Percentiles rank a stretch among this genome's conserved stretches.
Conservation (phyloP, 2,329 filamentous ascomycete species). For the Colletotrichum viniferum region DNA sequence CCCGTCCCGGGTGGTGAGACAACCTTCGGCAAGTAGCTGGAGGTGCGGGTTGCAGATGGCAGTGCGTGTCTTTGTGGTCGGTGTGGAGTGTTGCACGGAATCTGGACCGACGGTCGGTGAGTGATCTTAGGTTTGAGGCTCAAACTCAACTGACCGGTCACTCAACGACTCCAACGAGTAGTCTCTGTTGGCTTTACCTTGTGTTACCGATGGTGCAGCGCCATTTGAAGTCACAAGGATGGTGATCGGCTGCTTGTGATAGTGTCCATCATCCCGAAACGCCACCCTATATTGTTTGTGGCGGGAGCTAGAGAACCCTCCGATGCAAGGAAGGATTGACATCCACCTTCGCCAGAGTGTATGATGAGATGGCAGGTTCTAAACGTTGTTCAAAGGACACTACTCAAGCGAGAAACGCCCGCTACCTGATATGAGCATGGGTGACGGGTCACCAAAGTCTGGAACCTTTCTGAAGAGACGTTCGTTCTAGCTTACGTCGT, state of each 20-base stretch:
- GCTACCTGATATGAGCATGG: not conserved
- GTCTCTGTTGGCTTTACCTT: not conserved
- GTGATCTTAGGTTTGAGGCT: constrained; percentile 5
- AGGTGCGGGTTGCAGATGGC: not conserved
- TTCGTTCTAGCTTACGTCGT: not conserved
- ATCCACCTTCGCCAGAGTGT: not conserved
- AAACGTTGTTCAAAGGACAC: not conserved
- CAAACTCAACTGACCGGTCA: constrained; percentile 13
- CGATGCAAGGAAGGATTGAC: not conserved
- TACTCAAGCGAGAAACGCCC: not conserved
- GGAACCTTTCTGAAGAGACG: not conserved
- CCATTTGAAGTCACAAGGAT: constrained; percentile 3
- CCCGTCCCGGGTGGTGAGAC: not conserved
- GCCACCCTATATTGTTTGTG: not conserved
- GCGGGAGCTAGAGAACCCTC: not conserved
- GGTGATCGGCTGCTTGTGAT: not conserved
- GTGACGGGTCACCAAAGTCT: not conserved
- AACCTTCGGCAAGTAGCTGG: not conserved
- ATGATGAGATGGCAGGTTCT: not conserved
- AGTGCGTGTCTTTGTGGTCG: not conserved
- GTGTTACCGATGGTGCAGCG: not conserved
- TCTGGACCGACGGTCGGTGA: constrained; percentile 6
- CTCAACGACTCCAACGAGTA: not conserved
- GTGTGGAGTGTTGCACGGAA: constrained; percentile 3
- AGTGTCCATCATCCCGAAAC: not conserved